Base-by-base conservation (phyloP, 352 stramenopile species). In the Globisporangium alternatum region DNA sequence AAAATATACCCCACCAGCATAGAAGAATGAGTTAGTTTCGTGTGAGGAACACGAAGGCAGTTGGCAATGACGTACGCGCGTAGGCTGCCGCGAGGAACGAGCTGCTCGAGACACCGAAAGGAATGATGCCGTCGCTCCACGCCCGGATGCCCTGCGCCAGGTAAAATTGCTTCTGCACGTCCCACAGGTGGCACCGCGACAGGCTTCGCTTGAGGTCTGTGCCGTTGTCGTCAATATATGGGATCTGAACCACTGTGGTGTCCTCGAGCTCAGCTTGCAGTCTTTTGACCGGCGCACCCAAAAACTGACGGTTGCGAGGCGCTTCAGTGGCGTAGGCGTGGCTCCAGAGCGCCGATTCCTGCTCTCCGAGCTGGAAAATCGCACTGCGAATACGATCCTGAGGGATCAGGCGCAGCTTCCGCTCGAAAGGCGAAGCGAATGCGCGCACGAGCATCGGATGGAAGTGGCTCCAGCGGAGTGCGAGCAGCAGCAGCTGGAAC, bases 101-200 rank as follows among this genome's bases (percentile, higher is more conserved):
- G 47, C 78, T 91, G 62, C 86, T 91, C 0, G 86, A 95, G 8
- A 95, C 80, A 33, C 86, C 86, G 37, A 90, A 95, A 0, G 86
- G 83, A 41, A 95, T 84, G 2, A 82, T 60, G 22, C 86, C 76
- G 39, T 81, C 71, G 64, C 82, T 93, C 86, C 86, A 95, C 17
- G 83, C 86, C 2, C 62, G 64, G 64, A 95, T 91, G 12, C 86
- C 86, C 49, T 87, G 78, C n/a, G 77, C 62, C 8, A 85, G 70
- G 71, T 95, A 95, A 59, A 91, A 95, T 21, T 87, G 75, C 62
- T 92, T 92, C 53, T 95, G 86, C 3, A 76, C 70, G 62, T 88
- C 69, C 86, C 86, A 95, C 43, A 95, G 52, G 44, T 62, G 57
- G 47, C 80, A 93, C 51, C 82, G 51, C 0, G 83, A 88, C 13